Conservation (phyloP, 2,329 filamentous ascomycete genomes). For the Ophiocordyceps unilateralis region DNA sequence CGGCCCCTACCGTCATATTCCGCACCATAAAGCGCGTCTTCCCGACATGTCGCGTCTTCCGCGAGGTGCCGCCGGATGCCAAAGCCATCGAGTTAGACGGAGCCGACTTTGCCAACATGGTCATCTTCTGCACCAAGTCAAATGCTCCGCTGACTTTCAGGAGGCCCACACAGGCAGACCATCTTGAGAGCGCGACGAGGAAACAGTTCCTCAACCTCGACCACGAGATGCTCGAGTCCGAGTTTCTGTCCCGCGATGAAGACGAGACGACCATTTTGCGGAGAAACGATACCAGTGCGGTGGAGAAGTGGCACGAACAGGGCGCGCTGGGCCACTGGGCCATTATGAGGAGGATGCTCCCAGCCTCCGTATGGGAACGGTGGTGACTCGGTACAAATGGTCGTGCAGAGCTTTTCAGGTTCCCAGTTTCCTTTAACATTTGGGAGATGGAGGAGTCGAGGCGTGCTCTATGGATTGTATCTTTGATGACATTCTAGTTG, state of each 20-base stretch:
- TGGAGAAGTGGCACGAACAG: slow-evolving; percentile 55
- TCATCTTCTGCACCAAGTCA: slow-evolving; percentile 76
- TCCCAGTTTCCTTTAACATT: no score
- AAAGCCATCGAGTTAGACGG: slow-evolving; percentile 28
- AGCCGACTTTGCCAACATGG: slow-evolving; percentile 82
- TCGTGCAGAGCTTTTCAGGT: no score
- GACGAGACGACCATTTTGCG: slow-evolving; percentile 36
- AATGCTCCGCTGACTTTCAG: slow-evolving; percentile 44
- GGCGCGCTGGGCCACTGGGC: slow-evolving; percentile 77
- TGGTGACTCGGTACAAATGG: no score
- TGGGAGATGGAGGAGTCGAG: no score
- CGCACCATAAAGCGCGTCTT: slow-evolving; percentile 72
- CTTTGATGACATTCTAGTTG: no score
- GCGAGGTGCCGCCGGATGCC: slow-evolving; percentile 46
- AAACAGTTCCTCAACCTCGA: slow-evolving; percentile 53
- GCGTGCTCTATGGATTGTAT: no score
- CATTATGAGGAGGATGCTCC: slow-evolving; percentile 77
- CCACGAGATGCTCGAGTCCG: slow-evolving; percentile 44
- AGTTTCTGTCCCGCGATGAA: slow-evolving; percentile 23
- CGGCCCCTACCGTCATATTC: slow-evolving; percentile 60
- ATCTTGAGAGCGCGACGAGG: slow-evolving; percentile 53
- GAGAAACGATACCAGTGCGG: slow-evolving; percentile 44
- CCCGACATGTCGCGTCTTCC: slow-evolving; percentile 79
- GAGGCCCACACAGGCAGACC: slow-evolving; percentile 44
- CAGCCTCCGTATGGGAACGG: slow-evolving; percentile 64